phyloP scores from a whole-genome alignment of 495 filamentous ascomycete species.

The Cairneyella variabilis region DNA sequence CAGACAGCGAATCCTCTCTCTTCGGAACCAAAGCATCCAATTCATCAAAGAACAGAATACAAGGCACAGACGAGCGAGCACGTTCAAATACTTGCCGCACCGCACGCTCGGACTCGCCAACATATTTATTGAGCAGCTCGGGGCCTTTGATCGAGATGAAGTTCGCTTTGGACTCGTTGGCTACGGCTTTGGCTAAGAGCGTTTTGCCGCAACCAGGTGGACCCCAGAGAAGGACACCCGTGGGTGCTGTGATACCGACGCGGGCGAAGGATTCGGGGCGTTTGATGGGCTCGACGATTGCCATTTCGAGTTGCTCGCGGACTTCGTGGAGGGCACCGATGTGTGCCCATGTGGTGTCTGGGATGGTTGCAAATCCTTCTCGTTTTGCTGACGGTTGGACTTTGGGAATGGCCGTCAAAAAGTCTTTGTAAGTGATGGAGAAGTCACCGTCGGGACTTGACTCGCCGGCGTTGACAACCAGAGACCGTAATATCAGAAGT shows the following conservation, averaged over 20 bases:
- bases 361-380: constrained; percentile 95
- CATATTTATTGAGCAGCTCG: constrained; percentile 90
- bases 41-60: constrained; percentile 98
- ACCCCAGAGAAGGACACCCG: constrained; percentile 93
- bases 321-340: constrained; percentile 82
- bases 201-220: constrained; percentile 98
- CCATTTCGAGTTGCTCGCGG: constrained; percentile 76
- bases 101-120: constrained; percentile 90
- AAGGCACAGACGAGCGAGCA: constrained; percentile 80
- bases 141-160: constrained; percentile 98
- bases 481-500: constrained; percentile 39
- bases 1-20: constrained; percentile 74
- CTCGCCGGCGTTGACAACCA: constrained; percentile 51
- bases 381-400: constrained; percentile 92
- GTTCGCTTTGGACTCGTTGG: constrained; percentile 91
- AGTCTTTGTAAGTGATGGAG: constrained; percentile 51
- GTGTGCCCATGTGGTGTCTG: constrained; percentile 93
- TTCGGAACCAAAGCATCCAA: constrained; percentile 87
- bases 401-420: constrained; percentile 71
- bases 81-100: constrained; percentile 90
- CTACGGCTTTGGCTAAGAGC: constrained; percentile 91
- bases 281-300: constrained; percentile 91
- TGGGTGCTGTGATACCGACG: constrained; percentile 83
- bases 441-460: constrained; percentile 33
- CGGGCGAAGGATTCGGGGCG: constrained; percentile 72